Percentiles rank a stretch among this genome's conserved stretches.
Evolutionary conservation across 192 early-diverging fungal species (phyloP).

Genomic region (Podila epicladia): DNA sequence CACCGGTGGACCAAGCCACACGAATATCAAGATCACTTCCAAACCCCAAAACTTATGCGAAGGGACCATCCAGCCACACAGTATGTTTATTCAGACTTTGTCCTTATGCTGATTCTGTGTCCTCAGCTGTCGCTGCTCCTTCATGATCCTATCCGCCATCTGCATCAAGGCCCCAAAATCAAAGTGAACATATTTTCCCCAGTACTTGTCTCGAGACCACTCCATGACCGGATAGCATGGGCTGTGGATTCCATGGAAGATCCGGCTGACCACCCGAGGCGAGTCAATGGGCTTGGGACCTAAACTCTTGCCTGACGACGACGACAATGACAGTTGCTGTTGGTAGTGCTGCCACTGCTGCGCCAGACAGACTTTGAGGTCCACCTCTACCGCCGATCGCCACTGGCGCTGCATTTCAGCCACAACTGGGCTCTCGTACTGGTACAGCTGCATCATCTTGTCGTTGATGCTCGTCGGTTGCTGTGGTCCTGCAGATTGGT

Average conservation of each 20-base stretch:
- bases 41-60: too few relatives aligned
- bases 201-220: slow-evolving; percentile 28
- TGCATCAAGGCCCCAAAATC: slow-evolving; percentile 46
- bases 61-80: too few relatives aligned
- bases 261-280: slow-evolving; percentile 28
- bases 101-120: too few relatives aligned
- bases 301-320: neutral
- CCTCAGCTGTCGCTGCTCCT: slow-evolving; percentile 17
- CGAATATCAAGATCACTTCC: too few relatives aligned
- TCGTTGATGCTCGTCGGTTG: neutral
- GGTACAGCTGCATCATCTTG: slow-evolving; percentile 33
- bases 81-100: too few relatives aligned
- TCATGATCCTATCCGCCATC: slow-evolving; percentile 34
- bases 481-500: neutral
- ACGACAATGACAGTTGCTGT: neutral
- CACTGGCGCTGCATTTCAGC: slow-evolving; percentile 29
- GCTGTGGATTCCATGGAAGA: slow-evolving; percentile 41
- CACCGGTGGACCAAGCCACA: too few relatives aligned
- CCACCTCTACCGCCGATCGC: slow-evolving; percentile 42
- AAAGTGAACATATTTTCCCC: slow-evolving; percentile 45
- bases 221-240: slow-evolving; percentile 35
- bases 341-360: slow-evolving; percentile 40
- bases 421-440: slow-evolving; percentile 28
- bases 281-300: slow-evolving; percentile 12
- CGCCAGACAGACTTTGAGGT: slow-evolving; percentile 40